These are phyloP conservation scores for Cadophora luteo-olivacea DNA, from an alignment of 2,329 filamentous ascomycete genomes.

Conservation along the genomic window DNA sequence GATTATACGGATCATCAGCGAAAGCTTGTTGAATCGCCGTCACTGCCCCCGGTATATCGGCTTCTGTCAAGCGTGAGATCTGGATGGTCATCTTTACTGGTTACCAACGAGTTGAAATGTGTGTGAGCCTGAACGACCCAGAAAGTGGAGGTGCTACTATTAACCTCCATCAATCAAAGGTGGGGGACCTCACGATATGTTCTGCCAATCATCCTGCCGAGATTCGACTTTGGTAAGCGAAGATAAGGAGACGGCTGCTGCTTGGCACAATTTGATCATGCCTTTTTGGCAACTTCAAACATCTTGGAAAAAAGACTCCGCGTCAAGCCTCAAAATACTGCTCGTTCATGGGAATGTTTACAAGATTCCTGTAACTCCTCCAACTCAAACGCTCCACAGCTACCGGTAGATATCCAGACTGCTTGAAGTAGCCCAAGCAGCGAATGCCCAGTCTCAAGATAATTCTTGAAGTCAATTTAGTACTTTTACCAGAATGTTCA, in stretches of 20 bases:
- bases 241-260: not conserved
- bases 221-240: not conserved
- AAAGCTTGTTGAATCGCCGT: conserved; percentile 72
- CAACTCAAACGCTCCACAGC: not conserved
- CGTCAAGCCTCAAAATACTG: not conserved
- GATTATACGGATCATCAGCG: conserved; percentile 69
- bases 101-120: not conserved
- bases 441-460: not conserved
- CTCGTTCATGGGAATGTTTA: not conserved
- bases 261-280: not conserved
- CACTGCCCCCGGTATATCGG: conserved; percentile 68
- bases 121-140: not conserved
- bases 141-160: not conserved
- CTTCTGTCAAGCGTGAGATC: conserved; percentile 60
- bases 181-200: not conserved
- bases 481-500: not conserved
- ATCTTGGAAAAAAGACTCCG: not conserved
- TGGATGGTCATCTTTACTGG: conserved; percentile 55
- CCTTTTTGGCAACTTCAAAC: not conserved
- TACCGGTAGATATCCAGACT: not conserved
- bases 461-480: not conserved
- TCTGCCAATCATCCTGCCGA: not conserved
- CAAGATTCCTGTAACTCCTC: not conserved
- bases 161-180: not conserved
- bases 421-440: not conserved